Evolutionary conservation across 176 grass and related monocot genomes (phyloP).

Genomic region (Miscanthus lutarioriparius): DNA sequence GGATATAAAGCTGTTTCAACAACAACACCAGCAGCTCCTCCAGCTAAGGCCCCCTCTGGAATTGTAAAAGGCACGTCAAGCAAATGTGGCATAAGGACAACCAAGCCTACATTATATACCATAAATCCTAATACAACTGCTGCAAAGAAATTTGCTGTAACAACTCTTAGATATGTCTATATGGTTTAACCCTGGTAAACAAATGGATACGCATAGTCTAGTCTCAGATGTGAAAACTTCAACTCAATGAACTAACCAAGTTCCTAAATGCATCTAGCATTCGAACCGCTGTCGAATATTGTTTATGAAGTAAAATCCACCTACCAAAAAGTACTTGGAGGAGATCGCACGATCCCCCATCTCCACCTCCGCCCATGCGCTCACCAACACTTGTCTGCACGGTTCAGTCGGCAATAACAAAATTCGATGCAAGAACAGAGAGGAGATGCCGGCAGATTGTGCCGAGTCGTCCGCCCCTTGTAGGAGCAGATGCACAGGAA

Average conservation of each 20-base stretch:
- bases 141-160: neutral
- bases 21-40: conserved; percentile 18
- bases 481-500: neutral
- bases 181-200: no score
- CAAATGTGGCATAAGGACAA: neutral
- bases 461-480: neutral
- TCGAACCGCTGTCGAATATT: neutral
- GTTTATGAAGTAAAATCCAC: neutral
- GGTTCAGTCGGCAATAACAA: neutral
- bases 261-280: neutral
- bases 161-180: no score
- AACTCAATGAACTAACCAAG: neutral
- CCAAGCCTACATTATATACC: neutral
- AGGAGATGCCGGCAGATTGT: neutral
- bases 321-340: neutral
- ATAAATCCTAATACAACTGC: neutral
- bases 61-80: neutral
- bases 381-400: neutral
- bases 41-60: neutral
- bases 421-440: neutral
- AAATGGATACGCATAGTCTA: neutral
- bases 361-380: conserved; percentile 11
- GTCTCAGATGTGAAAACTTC: neutral
- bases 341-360: conserved; percentile 9
- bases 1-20: conserved; percentile 20